phyloP scores from a whole-genome alignment of 371 early-diverging fungal genomes.

The Saksenaea oblongispora region DNA sequence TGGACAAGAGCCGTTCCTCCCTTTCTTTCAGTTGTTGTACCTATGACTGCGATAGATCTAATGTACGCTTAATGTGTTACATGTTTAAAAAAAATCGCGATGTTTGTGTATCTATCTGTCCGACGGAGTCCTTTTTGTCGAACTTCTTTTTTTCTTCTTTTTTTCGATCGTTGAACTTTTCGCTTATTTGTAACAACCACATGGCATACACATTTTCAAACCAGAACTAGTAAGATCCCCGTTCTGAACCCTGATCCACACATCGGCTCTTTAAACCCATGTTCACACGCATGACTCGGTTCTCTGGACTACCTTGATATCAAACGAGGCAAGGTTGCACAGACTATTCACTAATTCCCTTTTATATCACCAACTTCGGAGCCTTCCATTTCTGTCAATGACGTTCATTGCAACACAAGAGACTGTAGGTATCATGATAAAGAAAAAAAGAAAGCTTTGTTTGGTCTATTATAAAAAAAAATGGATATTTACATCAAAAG shows the following conservation, averaged over 20 bases:
- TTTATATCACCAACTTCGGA: background rate
- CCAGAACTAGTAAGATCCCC: background rate
- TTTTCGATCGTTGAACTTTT: background rate
- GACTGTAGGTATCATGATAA: background rate
- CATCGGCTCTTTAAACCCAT: background rate
- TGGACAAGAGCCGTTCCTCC: too few relatives aligned
- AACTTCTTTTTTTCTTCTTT: background rate
- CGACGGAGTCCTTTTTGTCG: background rate
- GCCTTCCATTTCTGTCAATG: background rate
- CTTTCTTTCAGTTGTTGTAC: too few relatives aligned
- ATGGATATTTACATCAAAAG: constrained; percentile 1
- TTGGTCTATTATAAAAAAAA: background rate
- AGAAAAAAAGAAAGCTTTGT: background rate
- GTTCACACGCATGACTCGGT: constrained; percentile 2
- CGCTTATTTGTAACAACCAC: background rate
- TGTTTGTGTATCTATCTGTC: background rate
- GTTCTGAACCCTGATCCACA: constrained; percentile 4
- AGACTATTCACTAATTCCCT: background rate
- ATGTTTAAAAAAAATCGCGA: background rate
- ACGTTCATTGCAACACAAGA: background rate
- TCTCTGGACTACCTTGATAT: background rate
- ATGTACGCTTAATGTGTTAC: background rate
- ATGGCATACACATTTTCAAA: background rate
- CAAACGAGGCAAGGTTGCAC: background rate
- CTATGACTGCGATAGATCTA: too few relatives aligned